Evolutionary conservation across 441 rosid species (phyloP).

Genomic region (Brassica balearica): DNA sequence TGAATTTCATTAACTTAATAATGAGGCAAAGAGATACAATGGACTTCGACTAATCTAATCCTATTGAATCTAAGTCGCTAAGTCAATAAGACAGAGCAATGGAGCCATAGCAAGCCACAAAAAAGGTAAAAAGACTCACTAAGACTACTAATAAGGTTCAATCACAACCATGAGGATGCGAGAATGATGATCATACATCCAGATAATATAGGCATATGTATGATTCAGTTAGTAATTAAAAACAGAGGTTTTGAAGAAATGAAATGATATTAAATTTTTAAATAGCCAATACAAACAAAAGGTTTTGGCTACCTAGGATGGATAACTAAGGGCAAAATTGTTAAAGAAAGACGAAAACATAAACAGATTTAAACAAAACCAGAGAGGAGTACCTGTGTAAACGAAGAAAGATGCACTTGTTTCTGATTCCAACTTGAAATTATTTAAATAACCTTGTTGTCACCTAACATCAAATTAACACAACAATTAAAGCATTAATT

Average conservation of each 20-base stretch:
- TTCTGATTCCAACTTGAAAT: constrained; percentile 4
- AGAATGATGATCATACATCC: background rate
- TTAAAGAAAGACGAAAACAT: background rate
- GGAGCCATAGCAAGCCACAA: no score
- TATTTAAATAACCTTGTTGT: background rate
- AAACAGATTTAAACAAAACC: background rate
- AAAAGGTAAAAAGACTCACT: no score
- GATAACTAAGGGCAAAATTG: background rate
- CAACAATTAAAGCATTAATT: no score
- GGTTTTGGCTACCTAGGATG: background rate
- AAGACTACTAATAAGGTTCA: no score
- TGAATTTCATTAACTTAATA: no score
- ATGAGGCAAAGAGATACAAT: no score
- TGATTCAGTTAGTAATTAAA: background rate
- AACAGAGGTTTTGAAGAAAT: background rate
- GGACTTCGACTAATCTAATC: no score
- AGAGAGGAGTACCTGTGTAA: constrained; percentile 26
- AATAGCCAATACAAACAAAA: background rate
- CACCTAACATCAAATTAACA: background rate
- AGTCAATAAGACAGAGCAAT: no score
- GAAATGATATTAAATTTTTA: background rate
- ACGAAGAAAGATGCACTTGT: constrained; percentile 21
- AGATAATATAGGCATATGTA: background rate
- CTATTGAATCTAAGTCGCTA: no score
- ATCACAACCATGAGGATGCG: no score